These are phyloP conservation scores for Guadua angustifolia DNA, from an alignment of 176 grass and related monocot species.

Conservation along the genomic window DNA sequence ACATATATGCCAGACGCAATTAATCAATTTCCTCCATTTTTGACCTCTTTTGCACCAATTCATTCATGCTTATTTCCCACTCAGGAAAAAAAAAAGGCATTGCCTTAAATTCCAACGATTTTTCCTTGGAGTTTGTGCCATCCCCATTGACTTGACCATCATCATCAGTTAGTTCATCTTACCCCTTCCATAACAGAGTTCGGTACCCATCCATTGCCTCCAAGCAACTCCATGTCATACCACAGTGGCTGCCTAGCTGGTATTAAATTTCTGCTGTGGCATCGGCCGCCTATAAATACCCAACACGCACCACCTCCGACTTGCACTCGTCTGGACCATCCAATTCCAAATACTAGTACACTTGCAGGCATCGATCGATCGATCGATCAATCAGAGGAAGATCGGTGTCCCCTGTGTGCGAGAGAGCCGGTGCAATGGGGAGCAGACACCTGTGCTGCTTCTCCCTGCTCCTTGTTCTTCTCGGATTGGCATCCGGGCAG, in stretches of 20 bases:
- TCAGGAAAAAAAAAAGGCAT: background rate
- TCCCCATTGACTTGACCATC: conserved; percentile 28
- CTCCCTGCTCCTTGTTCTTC: conserved; percentile 29
- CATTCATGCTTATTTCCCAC: background rate
- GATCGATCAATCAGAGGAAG: background rate
- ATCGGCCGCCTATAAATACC: conserved; percentile 26
- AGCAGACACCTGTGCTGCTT: conserved; percentile 19
- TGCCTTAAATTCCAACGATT: background rate
- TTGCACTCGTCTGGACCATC: background rate
- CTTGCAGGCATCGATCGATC: background rate
- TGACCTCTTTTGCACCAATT: background rate
- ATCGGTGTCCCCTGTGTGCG: background rate
- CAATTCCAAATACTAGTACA: background rate
- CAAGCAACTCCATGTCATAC: conserved; percentile 29
- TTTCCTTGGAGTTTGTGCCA: background rate
- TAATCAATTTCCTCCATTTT: too few species aligned
- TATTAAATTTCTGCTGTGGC: background rate
- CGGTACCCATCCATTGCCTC: conserved; percentile 21
- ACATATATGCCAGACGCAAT: too few species aligned
- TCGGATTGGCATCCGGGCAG: conserved; percentile 37
- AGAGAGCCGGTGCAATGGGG: conserved; percentile 1
- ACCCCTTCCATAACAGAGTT: conserved; percentile 15
- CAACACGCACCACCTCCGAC: background rate
- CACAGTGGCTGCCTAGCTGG: background rate
- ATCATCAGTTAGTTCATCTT: background rate